Base-by-base conservation (phyloP, 1,139 yeast species). In the Blastobotrys malaysiensis region DNA sequence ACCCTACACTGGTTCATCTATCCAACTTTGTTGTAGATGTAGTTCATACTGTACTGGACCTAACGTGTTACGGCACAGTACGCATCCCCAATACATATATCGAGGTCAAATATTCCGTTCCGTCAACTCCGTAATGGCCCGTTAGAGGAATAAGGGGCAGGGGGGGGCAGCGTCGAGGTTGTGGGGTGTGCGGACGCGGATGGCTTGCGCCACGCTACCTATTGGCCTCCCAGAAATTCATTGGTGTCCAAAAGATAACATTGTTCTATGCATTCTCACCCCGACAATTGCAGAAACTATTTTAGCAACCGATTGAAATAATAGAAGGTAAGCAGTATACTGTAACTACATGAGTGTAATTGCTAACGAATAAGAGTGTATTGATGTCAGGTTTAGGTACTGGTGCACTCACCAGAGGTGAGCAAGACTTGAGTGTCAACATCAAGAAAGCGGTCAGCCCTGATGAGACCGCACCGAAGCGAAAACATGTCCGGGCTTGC, bases 401-500 rank as follows among this genome's bases (percentile, higher is more conserved):
- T n/a, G 63, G 65, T 18, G 59, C 67, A 9, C 56, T 65, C 19
- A 58, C 67, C 31, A 61, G 73, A 52, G 67, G 73, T 47, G 74
- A 70, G 53, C 62, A 70, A 22, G 77, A 74, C 60, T 68, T 75
- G 55, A 65, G 82, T 57, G 79, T 82, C 26, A 81, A 88, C 63
- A 82, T 91, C 62, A 85, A 83, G 68, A 93, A 93, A 74, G 97
- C 98, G 0, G 87, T 96, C 59, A 85, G 86, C 46, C 64, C 80
- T 45, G 97, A 90, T 45, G 97, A 91, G 66, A 81, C 87, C 1
- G 96, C 98, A 0, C 97, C 99, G 1, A 93, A 93, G 69, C 79
- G 98, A 64, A 93, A 93, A 69, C 99, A 93, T 71, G 98, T 93
- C 9, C 69, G 78, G 44, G 91, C 96, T 1, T 89, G 97, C 73